Evolutionary conservation across 768 basidiomycete genomes (phyloP), one percentile per base, ranked within the genome.

Genomic region (Pleurotus platypus): DNA sequence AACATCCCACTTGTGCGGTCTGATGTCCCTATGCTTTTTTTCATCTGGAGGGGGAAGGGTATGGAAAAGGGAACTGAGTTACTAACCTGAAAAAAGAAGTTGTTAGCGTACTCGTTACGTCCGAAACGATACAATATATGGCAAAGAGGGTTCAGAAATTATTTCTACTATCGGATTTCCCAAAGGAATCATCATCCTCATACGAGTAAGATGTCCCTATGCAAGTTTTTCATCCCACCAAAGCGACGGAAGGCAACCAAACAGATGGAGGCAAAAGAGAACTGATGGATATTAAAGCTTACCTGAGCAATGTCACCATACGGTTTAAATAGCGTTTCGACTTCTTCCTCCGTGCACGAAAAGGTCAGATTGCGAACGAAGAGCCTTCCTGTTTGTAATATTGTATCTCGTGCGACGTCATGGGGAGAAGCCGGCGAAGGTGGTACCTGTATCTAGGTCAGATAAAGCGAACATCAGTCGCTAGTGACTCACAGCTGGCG

Each of bases 351-450:
- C 5, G 88, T 87, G 57, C 90, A 92, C 0, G 87, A 82, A 65
- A 94, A 98, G 0, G 94, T 79, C n/a, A 99, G 71, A 66, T 98
- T 99, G n/a, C 97, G 92, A 4, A 99, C 74, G 66, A 98, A 98
- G 2, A 98, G 74, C 3, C 95, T 83, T 1, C 84, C 80, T 0
- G 94, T 95, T 57, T 81, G 78, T 4, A 87, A 72, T 53, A 96
- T 88, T 1, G 85, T 83, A 35, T 78, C 75, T 50, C 67, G 72
- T 3, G 71, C 74, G 2, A 72, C 60, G 49, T 84, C 78, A 3
- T 60, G 46, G 8, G 68, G 48, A 9, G 62, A 11, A 7, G 40
- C 35, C 1, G 27, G 57, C 53, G 46, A 38, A 49, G 46, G 60
- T 6, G 43, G 22, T 15, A 48, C 56, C 49, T 26, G 9, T 30